Conservation (phyloP, 768 basidiomycete species). For the Termitomyces sp. region DNA sequence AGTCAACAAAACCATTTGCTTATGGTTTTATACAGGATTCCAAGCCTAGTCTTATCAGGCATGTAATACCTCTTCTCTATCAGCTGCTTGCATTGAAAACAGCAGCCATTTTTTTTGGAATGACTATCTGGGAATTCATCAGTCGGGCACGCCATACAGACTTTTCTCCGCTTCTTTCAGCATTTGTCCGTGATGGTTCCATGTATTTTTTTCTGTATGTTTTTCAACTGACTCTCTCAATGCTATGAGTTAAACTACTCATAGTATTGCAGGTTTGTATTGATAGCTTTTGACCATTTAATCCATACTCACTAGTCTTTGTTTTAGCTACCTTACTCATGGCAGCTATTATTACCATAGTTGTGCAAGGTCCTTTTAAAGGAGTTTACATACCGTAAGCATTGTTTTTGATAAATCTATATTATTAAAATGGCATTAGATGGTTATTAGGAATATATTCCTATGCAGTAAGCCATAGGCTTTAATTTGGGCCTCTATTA, state of each 20-base stretch:
- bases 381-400: neutral
- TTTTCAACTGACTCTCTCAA: neutral
- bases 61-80: neutral
- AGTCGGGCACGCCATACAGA: neutral
- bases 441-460: constrained; percentile 1
- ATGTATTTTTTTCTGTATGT: neutral
- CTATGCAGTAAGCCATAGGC: neutral
- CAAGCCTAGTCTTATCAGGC: neutral
- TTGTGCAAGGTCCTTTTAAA: neutral
- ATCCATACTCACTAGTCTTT: neutral
- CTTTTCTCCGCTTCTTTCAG: neutral
- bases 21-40: neutral
- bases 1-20: neutral
- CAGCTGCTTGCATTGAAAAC: neutral
- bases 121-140: constrained; percentile 5
- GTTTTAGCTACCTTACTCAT: neutral
- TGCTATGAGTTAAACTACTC: neutral
- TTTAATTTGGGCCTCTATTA: neutral
- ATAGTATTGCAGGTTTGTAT: neutral
- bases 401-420: neutral
- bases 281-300: too few relatives aligned
- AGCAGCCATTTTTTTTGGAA: constrained; percentile 5
- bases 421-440: neutral
- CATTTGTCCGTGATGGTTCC: constrained; percentile 5
- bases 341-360: neutral